Evolutionary conservation across 2,329 filamentous ascomycete genomes (phyloP).

Genomic region (Diplodia sapinea): DNA sequence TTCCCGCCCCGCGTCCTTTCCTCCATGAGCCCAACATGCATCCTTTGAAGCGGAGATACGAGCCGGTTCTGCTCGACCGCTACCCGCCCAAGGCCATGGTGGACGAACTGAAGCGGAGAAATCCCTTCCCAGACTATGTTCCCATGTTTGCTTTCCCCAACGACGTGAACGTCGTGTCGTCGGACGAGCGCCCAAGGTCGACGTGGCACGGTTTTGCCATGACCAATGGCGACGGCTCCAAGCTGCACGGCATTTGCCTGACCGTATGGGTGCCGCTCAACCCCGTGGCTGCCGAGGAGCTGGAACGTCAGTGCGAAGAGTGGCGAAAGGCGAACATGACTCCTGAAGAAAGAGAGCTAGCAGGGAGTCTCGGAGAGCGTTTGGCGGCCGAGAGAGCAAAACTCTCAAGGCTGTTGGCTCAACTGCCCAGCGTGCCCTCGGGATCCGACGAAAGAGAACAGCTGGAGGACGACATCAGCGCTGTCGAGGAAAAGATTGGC

Average conservation of each 20-base stretch:
- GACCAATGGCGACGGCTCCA: conserved; percentile 91
- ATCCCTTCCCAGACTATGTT: conserved; percentile 93
- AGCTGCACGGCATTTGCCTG: conserved; percentile 88
- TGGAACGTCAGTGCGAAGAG: conserved; percentile 68
- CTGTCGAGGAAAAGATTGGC: conserved; percentile 94
- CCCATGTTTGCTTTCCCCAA: conserved; percentile 99
- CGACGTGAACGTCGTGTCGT: conserved; percentile 95
- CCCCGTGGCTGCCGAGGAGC: conserved; percentile 78
- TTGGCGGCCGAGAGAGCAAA: conserved; percentile 87
- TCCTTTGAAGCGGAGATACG: conserved; percentile 89
- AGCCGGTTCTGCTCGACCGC: conserved; percentile 92
- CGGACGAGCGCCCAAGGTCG: conserved; percentile 90
- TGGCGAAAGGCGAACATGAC: conserved; percentile 74
- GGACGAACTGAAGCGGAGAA: conserved; percentile 79
- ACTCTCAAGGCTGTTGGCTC: conserved; percentile 83
- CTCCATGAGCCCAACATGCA: conserved; percentile 93
- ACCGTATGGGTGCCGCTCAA: conserved; percentile 92
- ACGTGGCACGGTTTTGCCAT: conserved; percentile 99
- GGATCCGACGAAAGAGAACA: conserved; percentile 81
- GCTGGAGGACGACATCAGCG: conserved; percentile 91
- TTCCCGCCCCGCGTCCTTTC: conserved; percentile 88
- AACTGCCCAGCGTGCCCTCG: conserved; percentile 78
- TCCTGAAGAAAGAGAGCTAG: conserved; percentile 86
- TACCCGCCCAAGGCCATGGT: conserved; percentile 84
- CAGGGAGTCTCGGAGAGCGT: conserved; percentile 86